phyloP scores from a whole-genome alignment of 1,139 yeast species.

The Protomyces arabidopsidicola region DNA sequence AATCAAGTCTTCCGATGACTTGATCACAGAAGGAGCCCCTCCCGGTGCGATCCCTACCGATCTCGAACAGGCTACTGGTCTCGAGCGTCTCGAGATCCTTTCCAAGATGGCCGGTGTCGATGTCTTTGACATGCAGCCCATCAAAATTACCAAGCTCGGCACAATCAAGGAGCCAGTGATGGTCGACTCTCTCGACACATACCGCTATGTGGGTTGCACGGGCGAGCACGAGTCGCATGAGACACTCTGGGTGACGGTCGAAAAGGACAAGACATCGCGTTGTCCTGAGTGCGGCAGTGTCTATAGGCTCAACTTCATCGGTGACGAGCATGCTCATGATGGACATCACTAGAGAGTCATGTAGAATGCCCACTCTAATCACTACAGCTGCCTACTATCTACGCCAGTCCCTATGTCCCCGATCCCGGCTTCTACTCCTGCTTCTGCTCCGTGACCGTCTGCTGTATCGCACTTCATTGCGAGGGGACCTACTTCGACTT shows the following conservation, averaged over 20 bases:
- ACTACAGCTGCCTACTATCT: background rate
- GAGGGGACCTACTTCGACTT: background rate
- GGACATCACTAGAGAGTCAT: slow-evolving; percentile 34
- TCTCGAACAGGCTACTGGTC: slow-evolving; percentile 95
- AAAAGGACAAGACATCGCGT: slow-evolving; percentile 77
- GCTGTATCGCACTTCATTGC: background rate
- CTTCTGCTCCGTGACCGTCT: background rate
- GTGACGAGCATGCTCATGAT: slow-evolving; percentile 56
- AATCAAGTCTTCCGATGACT: slow-evolving; percentile 72
- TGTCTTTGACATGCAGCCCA: slow-evolving; percentile 64
- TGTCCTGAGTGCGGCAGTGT: slow-evolving; percentile 99
- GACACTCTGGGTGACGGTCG: slow-evolving; percentile 81
- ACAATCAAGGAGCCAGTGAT: slow-evolving; percentile 81
- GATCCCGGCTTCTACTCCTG: background rate
- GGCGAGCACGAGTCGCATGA: slow-evolving; percentile 92
- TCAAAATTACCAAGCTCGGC: slow-evolving; percentile 46
- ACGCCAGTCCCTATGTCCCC: background rate
- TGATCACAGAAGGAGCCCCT: slow-evolving; percentile 82
- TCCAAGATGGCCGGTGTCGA: slow-evolving; percentile 96
- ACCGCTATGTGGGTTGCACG: slow-evolving; percentile 95
- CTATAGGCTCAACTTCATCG: slow-evolving; percentile 81
- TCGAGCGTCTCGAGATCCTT: slow-evolving; percentile 90
- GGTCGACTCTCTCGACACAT: slow-evolving; percentile 85
- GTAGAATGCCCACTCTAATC: background rate
- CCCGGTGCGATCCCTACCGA: slow-evolving; percentile 84